phyloP scores from a whole-genome alignment of 148 eudicot species.

The Silene latifolia region DNA sequence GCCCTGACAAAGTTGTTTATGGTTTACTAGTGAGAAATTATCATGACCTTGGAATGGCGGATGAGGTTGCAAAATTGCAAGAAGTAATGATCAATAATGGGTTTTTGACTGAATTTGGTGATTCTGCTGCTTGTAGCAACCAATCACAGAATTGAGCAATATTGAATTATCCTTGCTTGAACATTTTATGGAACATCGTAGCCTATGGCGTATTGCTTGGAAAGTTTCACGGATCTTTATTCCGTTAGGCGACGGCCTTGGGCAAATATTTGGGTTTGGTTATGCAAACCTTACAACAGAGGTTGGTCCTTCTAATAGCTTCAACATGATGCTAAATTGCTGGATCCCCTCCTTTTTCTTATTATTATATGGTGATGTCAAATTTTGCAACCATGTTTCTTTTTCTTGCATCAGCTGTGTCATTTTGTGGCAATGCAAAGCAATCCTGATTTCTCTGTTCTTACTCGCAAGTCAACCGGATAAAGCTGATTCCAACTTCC shows the following conservation, averaged over 20 bases:
- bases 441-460: neutral
- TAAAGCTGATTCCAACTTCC: neutral
- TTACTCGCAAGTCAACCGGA: neutral
- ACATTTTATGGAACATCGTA: neutral
- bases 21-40: slow-evolving; percentile 57
- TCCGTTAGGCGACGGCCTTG: slow-evolving; percentile 2
- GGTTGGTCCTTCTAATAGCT: slow-evolving; percentile 19
- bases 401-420: slow-evolving; percentile 9
- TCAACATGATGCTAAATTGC: no score
- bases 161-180: slow-evolving; percentile 7
- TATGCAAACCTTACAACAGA: slow-evolving; percentile 3
- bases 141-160: slow-evolving; percentile 12
- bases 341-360: no score
- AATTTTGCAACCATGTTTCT: neutral
- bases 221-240: slow-evolving; percentile 11
- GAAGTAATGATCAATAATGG: slow-evolving; percentile 64
- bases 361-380: no score
- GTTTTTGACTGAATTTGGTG: slow-evolving; percentile 27
- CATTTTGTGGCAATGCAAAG: neutral
- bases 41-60: slow-evolving; percentile 49
- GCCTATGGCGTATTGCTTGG: slow-evolving; percentile 3
- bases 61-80: slow-evolving; percentile 69
- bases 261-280: slow-evolving; percentile 2
- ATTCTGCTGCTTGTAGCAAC: slow-evolving; percentile 25
- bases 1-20: slow-evolving; percentile 74